Evolutionary conservation across 1,139 yeast genomes (phyloP).

Genomic region (Scheffersomyces titani): DNA sequence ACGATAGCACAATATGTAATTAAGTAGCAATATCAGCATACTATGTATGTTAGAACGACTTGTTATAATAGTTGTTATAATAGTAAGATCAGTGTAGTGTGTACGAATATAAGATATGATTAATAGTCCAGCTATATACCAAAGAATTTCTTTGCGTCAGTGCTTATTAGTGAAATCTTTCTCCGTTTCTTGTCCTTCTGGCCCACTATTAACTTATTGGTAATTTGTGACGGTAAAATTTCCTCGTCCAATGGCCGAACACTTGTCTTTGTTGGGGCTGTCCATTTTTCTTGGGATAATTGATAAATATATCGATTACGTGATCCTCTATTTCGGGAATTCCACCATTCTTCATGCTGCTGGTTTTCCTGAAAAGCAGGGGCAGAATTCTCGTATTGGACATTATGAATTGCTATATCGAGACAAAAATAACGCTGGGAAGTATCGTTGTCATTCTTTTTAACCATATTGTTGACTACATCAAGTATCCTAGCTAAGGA

Average conservation of each 20-base stretch:
- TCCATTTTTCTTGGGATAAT: background rate
- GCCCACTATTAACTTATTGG: background rate
- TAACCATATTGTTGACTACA: background rate
- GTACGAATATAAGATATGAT: background rate
- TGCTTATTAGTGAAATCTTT: background rate
- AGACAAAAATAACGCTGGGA: background rate
- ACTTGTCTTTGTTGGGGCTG: background rate
- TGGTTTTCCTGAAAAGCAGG: background rate
- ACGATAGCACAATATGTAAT: background rate
- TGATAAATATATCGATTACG: background rate
- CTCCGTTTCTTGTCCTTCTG: background rate
- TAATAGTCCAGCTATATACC: background rate
- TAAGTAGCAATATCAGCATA: background rate
- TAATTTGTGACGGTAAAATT: background rate
- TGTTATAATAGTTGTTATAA: too few relatives aligned
- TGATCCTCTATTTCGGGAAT: background rate
- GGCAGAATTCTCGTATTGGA: background rate
- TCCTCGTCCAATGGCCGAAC: background rate
- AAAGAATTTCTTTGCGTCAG: constrained; percentile 14
- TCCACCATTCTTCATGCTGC: background rate
- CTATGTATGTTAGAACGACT: background rate
- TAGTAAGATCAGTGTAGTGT: background rate
- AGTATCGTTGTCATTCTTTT: background rate
- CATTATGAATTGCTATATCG: background rate
- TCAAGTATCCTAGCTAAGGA: background rate